A percentile compares a stretch with the other conserved stretches of the same genome.
Evolutionary conservation across 177 flowering plant species (phyloP).

Genomic region (Telopea speciosissima): DNA sequence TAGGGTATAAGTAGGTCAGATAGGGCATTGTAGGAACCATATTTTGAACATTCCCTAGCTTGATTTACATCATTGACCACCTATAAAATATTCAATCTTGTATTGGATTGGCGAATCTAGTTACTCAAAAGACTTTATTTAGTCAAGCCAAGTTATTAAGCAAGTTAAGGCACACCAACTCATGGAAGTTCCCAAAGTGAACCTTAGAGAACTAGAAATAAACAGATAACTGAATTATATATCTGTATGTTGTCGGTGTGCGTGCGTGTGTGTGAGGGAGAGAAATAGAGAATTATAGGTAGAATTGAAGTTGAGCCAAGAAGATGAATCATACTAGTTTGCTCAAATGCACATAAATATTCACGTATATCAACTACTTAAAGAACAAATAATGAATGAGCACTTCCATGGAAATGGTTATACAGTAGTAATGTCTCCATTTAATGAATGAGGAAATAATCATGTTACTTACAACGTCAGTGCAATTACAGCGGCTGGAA

Average conservation of each 20-base stretch:
- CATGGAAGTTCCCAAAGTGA: background rate
- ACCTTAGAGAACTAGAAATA: no score
- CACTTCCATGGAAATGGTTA: background rate
- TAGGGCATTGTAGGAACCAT: no score
- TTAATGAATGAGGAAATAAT: background rate
- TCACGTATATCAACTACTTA: background rate
- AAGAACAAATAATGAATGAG: background rate
- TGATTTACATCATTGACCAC: background rate
- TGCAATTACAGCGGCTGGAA: slow-evolving; percentile 89
- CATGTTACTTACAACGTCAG: slow-evolving; percentile 68
- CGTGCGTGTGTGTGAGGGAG: no score
- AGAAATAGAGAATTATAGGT: no score
- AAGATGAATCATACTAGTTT: background rate
- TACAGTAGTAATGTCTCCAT: background rate
- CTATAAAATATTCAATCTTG: background rate
- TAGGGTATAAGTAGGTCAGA: no score
- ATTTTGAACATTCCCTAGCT: background rate
- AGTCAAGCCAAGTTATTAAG: background rate
- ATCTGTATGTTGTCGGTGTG: no score
- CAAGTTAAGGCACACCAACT: background rate
- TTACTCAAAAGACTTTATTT: background rate
- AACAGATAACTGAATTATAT: no score
- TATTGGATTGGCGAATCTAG: background rate
- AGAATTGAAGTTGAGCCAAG: background rate
- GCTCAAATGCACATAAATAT: no score